Conservation (phyloP, 1,139 yeast species). For the Lodderomyces jiufengensis region DNA sequence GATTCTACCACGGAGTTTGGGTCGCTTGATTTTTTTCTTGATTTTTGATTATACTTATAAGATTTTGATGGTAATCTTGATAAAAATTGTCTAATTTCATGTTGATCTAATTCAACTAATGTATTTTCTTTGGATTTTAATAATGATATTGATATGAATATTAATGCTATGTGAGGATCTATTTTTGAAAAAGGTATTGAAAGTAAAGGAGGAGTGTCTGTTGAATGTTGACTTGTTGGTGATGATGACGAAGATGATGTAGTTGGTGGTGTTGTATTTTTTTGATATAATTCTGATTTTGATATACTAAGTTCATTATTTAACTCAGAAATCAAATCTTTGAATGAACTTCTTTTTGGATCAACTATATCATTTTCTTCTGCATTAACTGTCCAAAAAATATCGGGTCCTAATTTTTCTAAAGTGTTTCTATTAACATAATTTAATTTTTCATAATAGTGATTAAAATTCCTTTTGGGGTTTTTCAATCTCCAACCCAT, state of each 20-base stretch:
- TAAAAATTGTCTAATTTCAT: constrained; percentile 79
- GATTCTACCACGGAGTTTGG: constrained; percentile 10
- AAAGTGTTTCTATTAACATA: constrained; percentile 20
- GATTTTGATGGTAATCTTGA: constrained; percentile 51
- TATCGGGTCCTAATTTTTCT: constrained; percentile 42
- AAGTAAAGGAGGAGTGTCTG: constrained; percentile 4
- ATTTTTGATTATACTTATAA: constrained; percentile 26
- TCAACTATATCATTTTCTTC: constrained; percentile 13
- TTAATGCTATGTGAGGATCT: constrained; percentile 75
- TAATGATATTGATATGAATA: constrained; percentile 75
- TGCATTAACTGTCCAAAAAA: constrained; percentile 35
- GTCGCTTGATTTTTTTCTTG: constrained; percentile 7
- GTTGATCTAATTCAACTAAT: constrained; percentile 81
- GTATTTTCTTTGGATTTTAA: constrained; percentile 76
- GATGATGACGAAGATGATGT: constrained; percentile 2
- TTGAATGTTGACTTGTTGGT: neutral
- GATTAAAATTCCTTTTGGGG: constrained; percentile 28
- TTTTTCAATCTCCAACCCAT: constrained; percentile 70
- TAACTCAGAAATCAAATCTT: constrained; percentile 31
- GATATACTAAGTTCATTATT: constrained; percentile 13
- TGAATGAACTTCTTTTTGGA: constrained; percentile 26
- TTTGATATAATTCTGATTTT: constrained; percentile 2
- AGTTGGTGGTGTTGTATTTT: constrained; percentile 1
- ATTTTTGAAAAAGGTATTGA: constrained; percentile 60
- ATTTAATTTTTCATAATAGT: constrained; percentile 33